phyloP scores from a whole-genome alignment of 352 stramenopile species.

The Globisporangium takayamanum region DNA sequence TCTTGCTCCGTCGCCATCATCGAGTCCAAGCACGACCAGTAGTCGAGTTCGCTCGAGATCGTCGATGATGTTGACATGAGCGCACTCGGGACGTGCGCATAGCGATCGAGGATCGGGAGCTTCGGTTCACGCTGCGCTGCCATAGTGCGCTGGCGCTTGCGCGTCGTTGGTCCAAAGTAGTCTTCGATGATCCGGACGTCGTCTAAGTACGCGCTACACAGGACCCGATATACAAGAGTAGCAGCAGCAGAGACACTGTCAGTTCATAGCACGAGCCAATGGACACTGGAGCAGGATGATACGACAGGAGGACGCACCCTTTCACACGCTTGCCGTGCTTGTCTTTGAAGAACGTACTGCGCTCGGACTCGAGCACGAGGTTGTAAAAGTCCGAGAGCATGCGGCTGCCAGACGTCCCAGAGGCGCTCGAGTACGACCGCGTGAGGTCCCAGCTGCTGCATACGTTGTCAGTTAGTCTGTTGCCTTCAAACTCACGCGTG shows the following conservation, averaged over 20 bases:
- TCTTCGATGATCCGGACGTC: slow-evolving; percentile 46
- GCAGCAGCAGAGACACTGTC: neutral
- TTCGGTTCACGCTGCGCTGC: neutral
- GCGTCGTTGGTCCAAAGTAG: slow-evolving; percentile 33
- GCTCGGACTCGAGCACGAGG: slow-evolving; percentile 63
- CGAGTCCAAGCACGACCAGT: slow-evolving; percentile 28
- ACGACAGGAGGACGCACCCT: slow-evolving; percentile 15
- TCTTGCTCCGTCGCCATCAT: slow-evolving; percentile 12
- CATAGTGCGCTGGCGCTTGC: slow-evolving; percentile 1
- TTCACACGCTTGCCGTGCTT: slow-evolving; percentile 40
- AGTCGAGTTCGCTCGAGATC: slow-evolving; percentile 39
- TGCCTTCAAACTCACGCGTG: too few species aligned
- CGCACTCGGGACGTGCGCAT: slow-evolving; percentile 10
- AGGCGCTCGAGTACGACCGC: slow-evolving; percentile 34
- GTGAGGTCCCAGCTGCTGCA: slow-evolving; percentile 30
- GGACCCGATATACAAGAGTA: neutral
- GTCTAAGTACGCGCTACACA: slow-evolving; percentile 31
- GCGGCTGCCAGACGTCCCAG: slow-evolving; percentile 58
- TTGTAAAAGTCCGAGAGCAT: slow-evolving; percentile 81
- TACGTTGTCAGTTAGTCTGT: neutral
- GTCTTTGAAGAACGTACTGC: slow-evolving; percentile 62
- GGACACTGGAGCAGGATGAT: neutral
- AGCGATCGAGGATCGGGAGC: slow-evolving; percentile 11
- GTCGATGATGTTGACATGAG: slow-evolving; percentile 19
- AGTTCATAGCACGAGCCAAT: neutral